Evolutionary conservation across 768 basidiomycete species (phyloP).

Genomic region (Phaeotremella skinneri): DNA sequence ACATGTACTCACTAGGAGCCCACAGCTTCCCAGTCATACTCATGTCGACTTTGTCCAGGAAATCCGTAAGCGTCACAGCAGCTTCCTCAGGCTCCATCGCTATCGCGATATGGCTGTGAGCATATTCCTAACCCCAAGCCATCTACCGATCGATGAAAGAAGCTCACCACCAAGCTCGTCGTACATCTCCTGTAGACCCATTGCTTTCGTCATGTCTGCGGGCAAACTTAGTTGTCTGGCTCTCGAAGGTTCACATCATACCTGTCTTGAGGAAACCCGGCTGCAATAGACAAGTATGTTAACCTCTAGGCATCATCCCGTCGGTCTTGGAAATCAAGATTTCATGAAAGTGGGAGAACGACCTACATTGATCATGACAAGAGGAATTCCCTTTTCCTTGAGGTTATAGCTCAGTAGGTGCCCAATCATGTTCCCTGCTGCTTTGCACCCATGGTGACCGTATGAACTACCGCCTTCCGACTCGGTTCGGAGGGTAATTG

Average conservation of each 20-base stretch:
- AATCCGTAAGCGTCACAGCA: constrained; percentile 53
- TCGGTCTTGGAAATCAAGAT: neutral
- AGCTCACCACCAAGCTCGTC: constrained; percentile 56
- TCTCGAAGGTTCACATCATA: constrained; percentile 11
- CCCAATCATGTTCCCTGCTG: constrained; percentile 58
- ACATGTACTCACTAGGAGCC: constrained; percentile 52
- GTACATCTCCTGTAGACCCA: constrained; percentile 56
- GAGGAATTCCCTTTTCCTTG: constrained; percentile 52
- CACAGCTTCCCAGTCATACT: constrained; percentile 55
- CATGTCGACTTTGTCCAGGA: constrained; percentile 51
- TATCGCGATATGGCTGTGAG: constrained; percentile 26
- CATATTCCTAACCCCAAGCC: neutral
- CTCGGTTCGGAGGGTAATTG: constrained; percentile 54
- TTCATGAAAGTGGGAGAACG: neutral
- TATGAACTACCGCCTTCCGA: constrained; percentile 58
- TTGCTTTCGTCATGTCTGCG: constrained; percentile 53
- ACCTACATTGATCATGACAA: constrained; percentile 57
- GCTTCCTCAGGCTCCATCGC: constrained; percentile 56
- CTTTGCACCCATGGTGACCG: constrained; percentile 59
- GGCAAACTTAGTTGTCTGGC: neutral
- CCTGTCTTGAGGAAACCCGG: constrained; percentile 59
- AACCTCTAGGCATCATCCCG: neutral
- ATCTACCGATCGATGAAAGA: neutral
- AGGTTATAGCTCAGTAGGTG: constrained; percentile 55
- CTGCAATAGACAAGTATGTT: constrained; percentile 29